Evolutionary conservation across 495 filamentous ascomycete species (phyloP).

Genomic region (Penicillium manginii): DNA sequence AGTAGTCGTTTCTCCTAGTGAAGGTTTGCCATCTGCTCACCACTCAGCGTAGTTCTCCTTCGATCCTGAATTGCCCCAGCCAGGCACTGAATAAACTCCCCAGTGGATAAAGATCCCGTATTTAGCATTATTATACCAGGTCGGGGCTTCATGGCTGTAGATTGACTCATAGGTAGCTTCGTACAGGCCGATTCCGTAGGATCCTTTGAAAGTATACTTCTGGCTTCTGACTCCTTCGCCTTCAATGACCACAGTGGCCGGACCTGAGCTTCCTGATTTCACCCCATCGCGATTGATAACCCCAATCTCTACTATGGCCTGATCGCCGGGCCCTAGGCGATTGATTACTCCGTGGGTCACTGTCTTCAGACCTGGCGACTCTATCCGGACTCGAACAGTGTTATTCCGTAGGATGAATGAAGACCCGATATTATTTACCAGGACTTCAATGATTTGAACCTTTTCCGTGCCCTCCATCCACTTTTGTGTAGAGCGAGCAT

Average conservation of each 20-base stretch:
- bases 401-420: conserved; percentile 43
- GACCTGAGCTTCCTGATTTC: conserved; percentile 15
- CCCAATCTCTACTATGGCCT: conserved; percentile 51
- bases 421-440: conserved; percentile 53
- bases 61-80: conserved; percentile 55
- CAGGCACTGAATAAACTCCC: conserved; percentile 57
- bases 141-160: conserved; percentile 52
- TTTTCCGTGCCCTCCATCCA: conserved; percentile 46
- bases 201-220: conserved; percentile 36
- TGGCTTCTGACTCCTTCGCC: conserved; percentile 27
- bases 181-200: conserved; percentile 36
- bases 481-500: conserved; percentile 57
- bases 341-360: conserved; percentile 45
- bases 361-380: conserved; percentile 41
- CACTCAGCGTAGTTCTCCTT: conserved; percentile 60
- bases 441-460: conserved; percentile 54
- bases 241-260: conserved; percentile 33
- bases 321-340: conserved; percentile 56
- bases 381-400: conserved; percentile 40
- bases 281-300: conserved; percentile 34
- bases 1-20: neutral
- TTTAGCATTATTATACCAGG: conserved; percentile 58
- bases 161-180: conserved; percentile 41
- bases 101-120: conserved; percentile 63
- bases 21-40: conserved; percentile 23